A percentile compares a stretch with the other conserved stretches of the same genome.
These are phyloP conservation scores for Pichia sp. DNA, from an alignment of 1,139 yeast genomes.

Conservation along the genomic window DNA sequence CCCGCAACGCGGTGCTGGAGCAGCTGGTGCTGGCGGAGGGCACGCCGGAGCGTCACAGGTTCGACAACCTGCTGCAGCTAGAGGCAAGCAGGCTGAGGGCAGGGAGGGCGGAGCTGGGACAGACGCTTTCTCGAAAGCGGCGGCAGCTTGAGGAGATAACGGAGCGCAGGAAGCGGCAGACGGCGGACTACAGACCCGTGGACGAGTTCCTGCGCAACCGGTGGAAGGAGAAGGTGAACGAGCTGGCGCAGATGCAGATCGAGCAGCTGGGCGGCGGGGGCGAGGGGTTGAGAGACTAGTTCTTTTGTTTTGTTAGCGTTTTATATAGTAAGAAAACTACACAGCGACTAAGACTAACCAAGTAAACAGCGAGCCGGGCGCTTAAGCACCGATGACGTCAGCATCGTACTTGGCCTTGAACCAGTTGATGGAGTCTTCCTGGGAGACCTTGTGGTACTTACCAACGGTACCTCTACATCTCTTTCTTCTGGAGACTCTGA, in stretches of 20 bases:
- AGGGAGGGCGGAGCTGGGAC: slow-evolving; percentile 15
- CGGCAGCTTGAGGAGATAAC: slow-evolving; percentile 22
- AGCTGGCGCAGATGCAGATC: slow-evolving; percentile 22
- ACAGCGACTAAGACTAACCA: no score
- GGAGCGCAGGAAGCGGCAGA: slow-evolving; percentile 22
- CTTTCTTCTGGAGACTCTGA: slow-evolving; percentile 99
- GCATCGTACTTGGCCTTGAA: slow-evolving; percentile 99
- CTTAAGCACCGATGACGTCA: slow-evolving; percentile 83
- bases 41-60: background rate
- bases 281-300: no score
- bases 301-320: no score
- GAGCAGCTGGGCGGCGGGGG: background rate
- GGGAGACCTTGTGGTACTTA: slow-evolving; percentile 85
- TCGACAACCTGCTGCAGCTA: background rate
- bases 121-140: slow-evolving; percentile 15
- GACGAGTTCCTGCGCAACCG: slow-evolving; percentile 25
- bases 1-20: background rate
- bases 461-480: slow-evolving; percentile 88
- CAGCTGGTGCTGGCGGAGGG: background rate
- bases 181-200: slow-evolving; percentile 28
- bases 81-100: slow-evolving; percentile 17
- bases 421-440: slow-evolving; percentile 96
- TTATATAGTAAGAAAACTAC: no score
- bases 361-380: slow-evolving; percentile 1
- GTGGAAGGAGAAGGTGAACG: slow-evolving; percentile 30